Evolutionary conservation across 1,139 yeast species (phyloP).

Genomic region (Kodamaea ohmeri): DNA sequence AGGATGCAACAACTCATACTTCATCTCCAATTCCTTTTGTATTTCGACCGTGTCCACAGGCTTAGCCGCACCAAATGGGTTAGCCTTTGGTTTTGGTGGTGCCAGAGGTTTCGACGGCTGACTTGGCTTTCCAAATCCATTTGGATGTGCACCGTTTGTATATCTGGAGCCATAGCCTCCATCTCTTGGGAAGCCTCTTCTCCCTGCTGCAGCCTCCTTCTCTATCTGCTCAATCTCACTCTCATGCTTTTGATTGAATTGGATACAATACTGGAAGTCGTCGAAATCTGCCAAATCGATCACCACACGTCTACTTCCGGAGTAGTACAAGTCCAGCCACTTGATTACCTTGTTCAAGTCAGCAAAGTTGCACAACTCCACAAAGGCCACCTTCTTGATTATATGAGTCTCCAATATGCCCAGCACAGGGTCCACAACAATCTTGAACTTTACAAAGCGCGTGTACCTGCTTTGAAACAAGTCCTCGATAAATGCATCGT

Average conservation of each 20-base stretch:
- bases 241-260: conserved; percentile 38
- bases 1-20: conserved; percentile 28
- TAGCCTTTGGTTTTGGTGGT: conserved; percentile 29
- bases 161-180: neutral
- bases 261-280: conserved; percentile 47
- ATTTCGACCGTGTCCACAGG: conserved; percentile 45
- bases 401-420: conserved; percentile 40
- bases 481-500: conserved; percentile 41
- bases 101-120: conserved; percentile 1
- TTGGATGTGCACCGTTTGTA: neutral
- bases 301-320: conserved; percentile 38
- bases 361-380: conserved; percentile 47
- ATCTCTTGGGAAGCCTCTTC: conserved; percentile 23
- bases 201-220: conserved; percentile 28
- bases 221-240: conserved; percentile 31
- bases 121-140: neutral
- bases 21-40: conserved; percentile 42
- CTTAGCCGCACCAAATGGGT: conserved; percentile 48
- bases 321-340: conserved; percentile 46
- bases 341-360: conserved; percentile 48
- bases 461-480: conserved; percentile 45
- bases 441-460: conserved; percentile 38
- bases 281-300: conserved; percentile 47
- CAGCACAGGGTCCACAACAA: conserved; percentile 42
- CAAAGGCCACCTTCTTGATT: conserved; percentile 58